Evolutionary conservation across 2,329 filamentous ascomycete species (phyloP).

Genomic region (Rhynchosporium graminicola): DNA sequence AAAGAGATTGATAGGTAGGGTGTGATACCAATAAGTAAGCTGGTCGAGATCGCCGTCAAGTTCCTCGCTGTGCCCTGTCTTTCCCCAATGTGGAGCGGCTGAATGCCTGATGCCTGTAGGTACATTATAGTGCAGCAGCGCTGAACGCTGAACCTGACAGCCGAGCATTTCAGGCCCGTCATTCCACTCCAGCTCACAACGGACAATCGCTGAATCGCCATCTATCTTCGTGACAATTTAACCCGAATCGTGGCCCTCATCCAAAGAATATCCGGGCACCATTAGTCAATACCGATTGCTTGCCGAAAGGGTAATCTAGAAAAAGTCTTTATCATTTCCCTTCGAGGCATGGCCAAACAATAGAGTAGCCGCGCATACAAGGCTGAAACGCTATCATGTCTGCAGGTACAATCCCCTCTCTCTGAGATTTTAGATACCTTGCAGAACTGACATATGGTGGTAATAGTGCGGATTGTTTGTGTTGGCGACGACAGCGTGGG

Average conservation of each 20-base stretch:
- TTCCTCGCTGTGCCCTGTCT: neutral
- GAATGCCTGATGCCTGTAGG: neutral
- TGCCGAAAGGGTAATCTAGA: neutral
- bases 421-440: neutral
- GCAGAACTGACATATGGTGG: slow-evolving; percentile 1
- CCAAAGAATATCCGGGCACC: too few relatives aligned
- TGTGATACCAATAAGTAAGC: neutral
- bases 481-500: slow-evolving; percentile 93
- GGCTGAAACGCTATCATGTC: slow-evolving; percentile 37
- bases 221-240: too few relatives aligned
- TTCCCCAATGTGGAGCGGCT: slow-evolving; percentile 20
- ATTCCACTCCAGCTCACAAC: neutral
- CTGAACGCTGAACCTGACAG: slow-evolving; percentile 11
- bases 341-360: slow-evolving; percentile 21
- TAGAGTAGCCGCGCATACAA: slow-evolving; percentile 30
- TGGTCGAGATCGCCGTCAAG: slow-evolving; percentile 1
- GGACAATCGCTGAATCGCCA: too few relatives aligned
- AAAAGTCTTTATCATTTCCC: neutral
- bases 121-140: neutral
- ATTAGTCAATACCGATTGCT: neutral
- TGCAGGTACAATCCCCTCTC: slow-evolving; percentile 32
- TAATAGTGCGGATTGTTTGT: slow-evolving; percentile 86
- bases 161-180: slow-evolving; percentile 12
- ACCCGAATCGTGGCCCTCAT: neutral
- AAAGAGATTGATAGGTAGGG: neutral